Base-by-base conservation (phyloP, 1,139 yeast species). In the Kodamaea fungicola region DNA sequence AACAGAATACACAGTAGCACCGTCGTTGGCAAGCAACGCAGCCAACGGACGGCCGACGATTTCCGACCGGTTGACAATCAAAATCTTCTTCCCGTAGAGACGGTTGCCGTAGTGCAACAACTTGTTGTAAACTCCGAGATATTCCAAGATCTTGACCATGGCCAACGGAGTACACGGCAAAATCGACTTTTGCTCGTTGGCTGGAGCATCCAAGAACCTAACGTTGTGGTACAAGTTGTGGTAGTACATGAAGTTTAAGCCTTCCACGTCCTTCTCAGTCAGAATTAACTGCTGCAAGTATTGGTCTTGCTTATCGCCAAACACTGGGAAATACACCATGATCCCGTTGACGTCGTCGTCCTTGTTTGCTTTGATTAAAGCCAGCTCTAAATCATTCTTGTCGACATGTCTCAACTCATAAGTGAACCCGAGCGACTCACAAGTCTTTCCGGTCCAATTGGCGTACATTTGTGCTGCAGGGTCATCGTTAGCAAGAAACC, bases 301-400 rank as follows among this genome's bases (percentile, higher is more conserved):
- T 61, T 86, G 96, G 59, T 92, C 98, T 63, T 92, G 98, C 44
- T 86, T 78, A 56, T 87, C 88, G 2, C 96, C 96, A 63, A 88
- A 92, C 3, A 92, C 97, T 1, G 98, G 98, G 75, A 90, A 92
- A 61, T 92, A 92, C n/a, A 92, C 92, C 89, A 92, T 89, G 48
- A 92, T 92, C 22, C 98, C 98, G 55, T 88, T 83, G 26, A 92
- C 88, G 1, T 60, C 51, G 38, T 76, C 79, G 52, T 90, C 94
- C 24, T 72, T 71, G 59, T 92, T 92, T 42, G 97, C 97, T 35
- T 75, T 78, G 39, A 89, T 76, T 43, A 92, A 78, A 23, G 80
- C 82, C 46, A 82, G 89, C 60, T 92, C 98, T 44, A 92, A 71
- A 28, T 83, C 85, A 50, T 92, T 95, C 59, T 85, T 87, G 48